Conservation (phyloP, 2,329 filamentous ascomycete species). For the Diaporthe caulivora region DNA sequence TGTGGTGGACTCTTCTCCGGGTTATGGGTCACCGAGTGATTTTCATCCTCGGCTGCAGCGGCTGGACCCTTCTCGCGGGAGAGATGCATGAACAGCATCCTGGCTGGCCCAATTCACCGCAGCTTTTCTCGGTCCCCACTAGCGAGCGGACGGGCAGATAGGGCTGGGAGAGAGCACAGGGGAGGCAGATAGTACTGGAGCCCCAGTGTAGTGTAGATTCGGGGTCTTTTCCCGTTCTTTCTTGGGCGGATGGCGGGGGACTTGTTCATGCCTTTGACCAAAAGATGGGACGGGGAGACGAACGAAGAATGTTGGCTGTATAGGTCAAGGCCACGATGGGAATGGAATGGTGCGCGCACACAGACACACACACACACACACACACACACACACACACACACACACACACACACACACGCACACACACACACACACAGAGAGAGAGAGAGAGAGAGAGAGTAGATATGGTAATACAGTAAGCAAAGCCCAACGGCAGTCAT, state of each 20-base stretch:
- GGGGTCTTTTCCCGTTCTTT: slow-evolving; percentile 25
- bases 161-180: background rate
- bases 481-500: background rate
- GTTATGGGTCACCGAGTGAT: background rate
- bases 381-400: too few species aligned
- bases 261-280: slow-evolving; percentile 11
- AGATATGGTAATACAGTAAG: slow-evolving; percentile 12
- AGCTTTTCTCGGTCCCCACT: slow-evolving; percentile 26
- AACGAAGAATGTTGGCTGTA: too few species aligned
- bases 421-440: too few species aligned
- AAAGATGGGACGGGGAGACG: background rate
- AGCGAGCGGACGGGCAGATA: background rate
- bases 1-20: background rate
- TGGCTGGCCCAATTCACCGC: slow-evolving; percentile 14
- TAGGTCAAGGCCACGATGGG: background rate
- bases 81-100: slow-evolving; percentile 25
- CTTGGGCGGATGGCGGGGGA: background rate
- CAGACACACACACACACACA: too few species aligned
- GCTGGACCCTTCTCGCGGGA: background rate
- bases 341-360: background rate
- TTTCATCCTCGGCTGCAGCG: slow-evolving; percentile 13
- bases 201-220: background rate
- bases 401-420: too few species aligned
- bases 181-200: background rate
- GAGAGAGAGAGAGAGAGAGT: too few species aligned